phyloP scores from a whole-genome alignment of 2,329 filamentous ascomycete genomes.

The Chaetomiaceae sp. region DNA sequence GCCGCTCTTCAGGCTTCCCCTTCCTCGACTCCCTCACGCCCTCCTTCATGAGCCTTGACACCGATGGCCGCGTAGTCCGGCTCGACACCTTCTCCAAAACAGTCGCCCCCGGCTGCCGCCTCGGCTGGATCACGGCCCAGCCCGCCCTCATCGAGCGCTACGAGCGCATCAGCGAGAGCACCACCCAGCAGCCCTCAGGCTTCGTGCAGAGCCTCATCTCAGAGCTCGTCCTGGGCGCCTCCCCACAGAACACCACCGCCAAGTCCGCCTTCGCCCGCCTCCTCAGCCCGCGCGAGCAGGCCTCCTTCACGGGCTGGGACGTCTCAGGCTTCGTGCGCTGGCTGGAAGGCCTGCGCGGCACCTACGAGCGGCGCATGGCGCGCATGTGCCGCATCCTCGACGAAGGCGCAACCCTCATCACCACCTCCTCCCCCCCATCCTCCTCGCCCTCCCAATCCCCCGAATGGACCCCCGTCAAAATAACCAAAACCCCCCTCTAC shows the following conservation, averaged over 20 bases:
- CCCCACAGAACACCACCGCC: neutral
- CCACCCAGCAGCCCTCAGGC: conserved; percentile 79
- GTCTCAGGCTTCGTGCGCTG: conserved; percentile 85
- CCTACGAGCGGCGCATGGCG: conserved; percentile 81
- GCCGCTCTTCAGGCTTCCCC: conserved; percentile 55
- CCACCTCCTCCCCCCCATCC: conserved; percentile 44
- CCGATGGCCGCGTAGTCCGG: conserved; percentile 80
- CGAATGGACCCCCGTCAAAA: conserved; percentile 52
- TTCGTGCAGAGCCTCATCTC: conserved; percentile 72
- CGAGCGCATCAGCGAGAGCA: conserved; percentile 62
- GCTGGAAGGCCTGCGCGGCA: conserved; percentile 77
- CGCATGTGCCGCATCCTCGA: conserved; percentile 72
- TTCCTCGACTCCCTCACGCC: conserved; percentile 82
- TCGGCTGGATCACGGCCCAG: conserved; percentile 88
- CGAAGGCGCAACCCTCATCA: conserved; percentile 59
- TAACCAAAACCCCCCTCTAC: conserved; percentile 69
- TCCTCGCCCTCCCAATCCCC: conserved; percentile 26
- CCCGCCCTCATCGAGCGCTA: conserved; percentile 72
- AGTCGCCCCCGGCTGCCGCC: conserved; percentile 78
- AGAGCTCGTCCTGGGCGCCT: conserved; percentile 7
- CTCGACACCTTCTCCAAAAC: conserved; percentile 95
- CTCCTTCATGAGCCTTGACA: conserved; percentile 76
- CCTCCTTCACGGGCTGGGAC: conserved; percentile 60
- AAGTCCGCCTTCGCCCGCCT: conserved; percentile 28
- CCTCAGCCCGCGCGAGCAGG: conserved; percentile 43